Base-by-base conservation (phyloP, 768 basidiomycete genomes). In the Tulasnella sp. region DNA sequence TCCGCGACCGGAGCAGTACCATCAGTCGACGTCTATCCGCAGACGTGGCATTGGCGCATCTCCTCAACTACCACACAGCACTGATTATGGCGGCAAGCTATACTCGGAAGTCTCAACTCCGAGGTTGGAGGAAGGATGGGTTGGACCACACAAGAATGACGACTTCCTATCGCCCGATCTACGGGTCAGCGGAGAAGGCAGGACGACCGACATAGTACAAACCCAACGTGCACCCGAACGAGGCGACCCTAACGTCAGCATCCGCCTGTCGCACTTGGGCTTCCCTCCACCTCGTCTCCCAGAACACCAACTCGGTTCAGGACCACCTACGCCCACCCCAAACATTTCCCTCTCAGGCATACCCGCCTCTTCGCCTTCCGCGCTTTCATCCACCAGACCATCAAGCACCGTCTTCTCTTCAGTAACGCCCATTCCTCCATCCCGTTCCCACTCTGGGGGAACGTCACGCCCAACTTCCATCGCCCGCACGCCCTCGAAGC, bases 1-100 rank as follows among this genome's bases (percentile, higher is more conserved):
- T 15, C 72, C 72, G 19, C 72, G 72, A 25, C 72, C 72, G 22
- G 49, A 74, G 54, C 29, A 74, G 36, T 38, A 74, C 72, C 54
- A 31, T 31, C 31, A 52, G 34, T n/a, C 72, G 22, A 64, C 40
- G 29, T 36, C 7, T n/a, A 58, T 58, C 22, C 54, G 72, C 6
- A 31, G 49, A 49, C 19, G 68, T 22, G 68, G 68, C 25, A 8
- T n/a, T 17, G 68, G 68, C 6, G n/a, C 34, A 69, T 69, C 68
- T 22, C 68, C 68, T 6, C 68, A 25, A n/a, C 19, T 69, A 15
- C 54, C 54, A 58, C 54, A 19, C 0, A 14, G 12, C 22, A n/a
- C n/a, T 29, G n/a, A 58, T 29, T 19, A 58, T 8, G n/a, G 29
- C 1, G 29, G 22, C 29, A 29, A 29, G 29, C 11, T 19, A 25